Evolutionary conservation across 176 grass and related monocot species (phyloP), one percentile per base, ranked within the genome.

Genomic region (Oryza longistaminata): DNA sequence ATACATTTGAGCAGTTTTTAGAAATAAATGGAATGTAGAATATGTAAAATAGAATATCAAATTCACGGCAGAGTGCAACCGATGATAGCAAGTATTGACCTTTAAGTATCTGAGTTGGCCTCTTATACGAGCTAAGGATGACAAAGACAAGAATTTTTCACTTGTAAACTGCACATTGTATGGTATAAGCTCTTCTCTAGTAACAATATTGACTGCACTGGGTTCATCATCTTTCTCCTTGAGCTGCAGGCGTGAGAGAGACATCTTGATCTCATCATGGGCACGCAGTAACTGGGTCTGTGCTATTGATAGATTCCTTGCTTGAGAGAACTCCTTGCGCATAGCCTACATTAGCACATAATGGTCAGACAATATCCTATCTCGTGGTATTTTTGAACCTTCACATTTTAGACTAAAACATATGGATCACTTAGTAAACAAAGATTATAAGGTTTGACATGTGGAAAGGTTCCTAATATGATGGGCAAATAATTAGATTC

Each of bases 181-280:
- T 85, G 87, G 82, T 85, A 98, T 79, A 43, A 98, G 73, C 67
- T 98, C 93, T 84, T 92, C 96, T 87, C 50, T 92, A 27, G 85
- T 86, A 71, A 98, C 80, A 77, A 98, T 93, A 90, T 95, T 93
- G 49, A 83, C 85, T 78, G 85, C 87, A 60, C 68, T 91, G 42
- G 89, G 73, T 29, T 90, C 93, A 80, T 95, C 89, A n/a, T 93
- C 85, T 55, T 77, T 85, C 81, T 88, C 87, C 85, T 92, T 98
- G 73, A 98, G 91, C 64, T 88, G 73, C 77, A 98, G 71, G 74
- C 93, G 83, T 66, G 93, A 87, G 68, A 90, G 87, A 84, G 93
- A 95, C 96, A 98, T 98, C 87, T 95, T 95, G 70, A 98, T 95
- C 87, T 95, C 96, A 39, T 98, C 91, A 82, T 93, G 81, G 68